A percentile compares a stretch with the other conserved stretches of the same genome.
Evolutionary conservation across 495 filamentous ascomycete genomes (phyloP).

Genomic region (Penicillium flavigenum): DNA sequence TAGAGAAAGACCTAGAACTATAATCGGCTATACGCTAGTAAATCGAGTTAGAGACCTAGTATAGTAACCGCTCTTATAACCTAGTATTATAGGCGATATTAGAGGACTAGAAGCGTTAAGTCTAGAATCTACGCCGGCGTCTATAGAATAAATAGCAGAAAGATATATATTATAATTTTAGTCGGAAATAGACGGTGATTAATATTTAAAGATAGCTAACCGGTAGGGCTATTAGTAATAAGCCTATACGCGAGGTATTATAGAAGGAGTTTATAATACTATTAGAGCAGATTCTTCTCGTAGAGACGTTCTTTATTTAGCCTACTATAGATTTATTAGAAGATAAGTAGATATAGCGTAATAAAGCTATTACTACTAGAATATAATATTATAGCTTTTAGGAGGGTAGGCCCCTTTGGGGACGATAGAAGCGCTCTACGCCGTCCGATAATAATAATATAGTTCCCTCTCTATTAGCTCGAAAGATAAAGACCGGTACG

Average conservation of each 20-base stretch:
- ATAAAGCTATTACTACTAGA: constrained; percentile 22
- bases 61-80: constrained; percentile 12
- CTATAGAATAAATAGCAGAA: constrained; percentile 22
- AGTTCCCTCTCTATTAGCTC: constrained; percentile 16
- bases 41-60: constrained; percentile 14
- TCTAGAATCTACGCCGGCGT: constrained; percentile 17
- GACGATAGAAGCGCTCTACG: constrained; percentile 26
- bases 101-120: constrained; percentile 19
- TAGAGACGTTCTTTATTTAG: constrained; percentile 30
- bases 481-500: constrained; percentile 17
- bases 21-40: constrained; percentile 11
- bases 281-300: constrained; percentile 24
- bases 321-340: constrained; percentile 28
- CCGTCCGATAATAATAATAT: constrained; percentile 16
- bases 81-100: constrained; percentile 13
- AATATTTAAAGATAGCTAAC: constrained; percentile 28
- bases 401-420: constrained; percentile 27
- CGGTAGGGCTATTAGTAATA: constrained; percentile 17
- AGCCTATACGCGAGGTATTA: constrained; percentile 22
- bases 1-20: constrained; percentile 14
- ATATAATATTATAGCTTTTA: constrained; percentile 23
- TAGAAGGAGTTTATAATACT: constrained; percentile 21
- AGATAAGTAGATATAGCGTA: constrained; percentile 25
- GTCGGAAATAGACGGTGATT: constrained; percentile 23
- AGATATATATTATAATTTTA: constrained; percentile 19